Evolutionary conservation across 345 rosid species (phyloP).

Genomic region (Durio zibethinus): DNA sequence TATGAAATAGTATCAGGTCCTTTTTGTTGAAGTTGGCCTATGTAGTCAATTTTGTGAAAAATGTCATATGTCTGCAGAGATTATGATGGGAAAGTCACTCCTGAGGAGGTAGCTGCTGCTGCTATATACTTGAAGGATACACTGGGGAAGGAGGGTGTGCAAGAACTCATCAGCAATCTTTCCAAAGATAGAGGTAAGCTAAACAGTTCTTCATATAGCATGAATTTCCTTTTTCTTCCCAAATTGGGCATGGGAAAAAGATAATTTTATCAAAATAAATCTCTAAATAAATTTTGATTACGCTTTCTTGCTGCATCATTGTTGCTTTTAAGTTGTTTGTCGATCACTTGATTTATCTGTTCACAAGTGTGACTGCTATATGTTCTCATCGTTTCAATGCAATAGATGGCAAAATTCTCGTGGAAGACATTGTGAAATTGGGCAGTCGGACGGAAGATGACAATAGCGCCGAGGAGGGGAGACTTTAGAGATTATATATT

Average conservation of each 20-base stretch:
- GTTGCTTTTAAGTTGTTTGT: background rate
- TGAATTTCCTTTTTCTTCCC: too few relatives aligned
- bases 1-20: background rate
- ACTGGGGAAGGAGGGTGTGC: slow-evolving; percentile 79
- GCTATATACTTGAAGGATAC: slow-evolving; percentile 78
- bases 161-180: slow-evolving; percentile 81
- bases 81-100: slow-evolving; percentile 85
- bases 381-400: slow-evolving; percentile 8
- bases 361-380: background rate
- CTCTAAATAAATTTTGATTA: background rate
- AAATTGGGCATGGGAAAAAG: too few relatives aligned
- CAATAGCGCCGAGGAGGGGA: slow-evolving; percentile 38
- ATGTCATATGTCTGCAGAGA: slow-evolving; percentile 44
- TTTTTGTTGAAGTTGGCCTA: background rate
- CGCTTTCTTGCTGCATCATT: background rate
- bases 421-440: slow-evolving; percentile 84
- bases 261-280: background rate
- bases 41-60: background rate
- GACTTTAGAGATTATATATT: slow-evolving; percentile 13
- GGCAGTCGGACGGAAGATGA: slow-evolving; percentile 64
- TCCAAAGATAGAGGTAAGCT: slow-evolving; percentile 74
- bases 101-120: slow-evolving; percentile 92
- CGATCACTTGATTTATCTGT: background rate
- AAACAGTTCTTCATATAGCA: background rate
- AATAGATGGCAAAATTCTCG: slow-evolving; percentile 90